phyloP scores from a whole-genome alignment of 2,329 filamentous ascomycete species.

The Cladosporium halotolerans region DNA sequence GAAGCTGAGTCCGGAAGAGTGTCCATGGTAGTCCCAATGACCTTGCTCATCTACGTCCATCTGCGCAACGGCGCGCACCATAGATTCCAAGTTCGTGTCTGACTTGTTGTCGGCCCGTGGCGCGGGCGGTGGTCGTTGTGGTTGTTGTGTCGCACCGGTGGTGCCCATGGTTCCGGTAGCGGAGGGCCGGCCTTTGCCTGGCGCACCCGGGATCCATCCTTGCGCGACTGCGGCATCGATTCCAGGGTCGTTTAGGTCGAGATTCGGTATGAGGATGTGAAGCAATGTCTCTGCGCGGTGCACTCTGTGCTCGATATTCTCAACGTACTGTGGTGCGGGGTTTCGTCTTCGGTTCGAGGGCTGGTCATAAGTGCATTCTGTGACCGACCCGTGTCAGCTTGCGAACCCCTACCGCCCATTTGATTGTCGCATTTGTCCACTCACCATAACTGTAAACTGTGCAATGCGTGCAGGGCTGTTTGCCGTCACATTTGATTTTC shows the following conservation, averaged over 20 bases:
- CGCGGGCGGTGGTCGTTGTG: slow-evolving; percentile 22
- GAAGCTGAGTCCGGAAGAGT: slow-evolving; percentile 87
- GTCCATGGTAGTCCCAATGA: slow-evolving; percentile 91
- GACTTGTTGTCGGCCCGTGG: slow-evolving; percentile 40
- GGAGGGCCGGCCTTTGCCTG: slow-evolving; percentile 24
- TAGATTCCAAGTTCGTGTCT: slow-evolving; percentile 76
- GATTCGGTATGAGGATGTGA: slow-evolving; percentile 71
- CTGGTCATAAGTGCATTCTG: slow-evolving; percentile 93
- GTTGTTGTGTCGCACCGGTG: slow-evolving; percentile 18
- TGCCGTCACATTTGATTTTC: slow-evolving; percentile 52
- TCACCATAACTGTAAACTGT: slow-evolving; percentile 97
- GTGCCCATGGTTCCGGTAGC: slow-evolving; percentile 5
- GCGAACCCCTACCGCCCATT: background rate
- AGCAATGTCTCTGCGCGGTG: slow-evolving; percentile 77
- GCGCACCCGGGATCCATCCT: slow-evolving; percentile 33
- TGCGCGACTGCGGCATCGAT: slow-evolving; percentile 63
- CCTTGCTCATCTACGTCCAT: slow-evolving; percentile 87
- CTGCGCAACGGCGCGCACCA: slow-evolving; percentile 89
- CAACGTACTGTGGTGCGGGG: slow-evolving; percentile 86
- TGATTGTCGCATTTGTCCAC: slow-evolving; percentile 18
- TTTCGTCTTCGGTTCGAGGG: slow-evolving; percentile 87
- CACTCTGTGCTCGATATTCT: slow-evolving; percentile 75
- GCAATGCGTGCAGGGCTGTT: slow-evolving; percentile 70
- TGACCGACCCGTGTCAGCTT: background rate
- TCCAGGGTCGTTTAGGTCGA: slow-evolving; percentile 77